Conservation (phyloP, 164 flowering plant genomes). For the Kalanchoe fedtschenkoi region DNA sequence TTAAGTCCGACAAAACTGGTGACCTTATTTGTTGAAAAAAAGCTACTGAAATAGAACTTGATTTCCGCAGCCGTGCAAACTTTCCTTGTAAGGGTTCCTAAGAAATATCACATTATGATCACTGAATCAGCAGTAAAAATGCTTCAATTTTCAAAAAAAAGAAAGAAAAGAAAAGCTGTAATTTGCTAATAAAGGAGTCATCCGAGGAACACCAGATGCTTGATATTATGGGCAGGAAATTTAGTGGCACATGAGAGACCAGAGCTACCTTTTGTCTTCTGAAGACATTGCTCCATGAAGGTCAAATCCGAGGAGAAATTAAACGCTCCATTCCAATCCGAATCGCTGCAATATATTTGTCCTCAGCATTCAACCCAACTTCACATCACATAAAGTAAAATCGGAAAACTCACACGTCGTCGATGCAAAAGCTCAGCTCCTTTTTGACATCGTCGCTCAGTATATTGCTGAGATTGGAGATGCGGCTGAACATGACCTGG, state of each 20-base stretch:
- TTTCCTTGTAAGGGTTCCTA: conserved; percentile 52
- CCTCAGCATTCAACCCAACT: neutral
- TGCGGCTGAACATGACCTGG: conserved; percentile 19
- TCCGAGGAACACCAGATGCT: too few species aligned
- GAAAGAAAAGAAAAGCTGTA: too few species aligned
- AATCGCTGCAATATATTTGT: conserved; percentile 31
- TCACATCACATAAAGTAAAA: neutral
- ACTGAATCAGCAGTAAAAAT: conserved; percentile 3
- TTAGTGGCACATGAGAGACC: neutral
- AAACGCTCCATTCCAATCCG: conserved; percentile 77
- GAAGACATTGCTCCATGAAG: conserved; percentile 40
- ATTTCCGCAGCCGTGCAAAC: conserved; percentile 85
- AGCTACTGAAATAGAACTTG: conserved; percentile 49
- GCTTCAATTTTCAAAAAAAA: too few species aligned
- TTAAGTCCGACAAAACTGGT: conserved; percentile 54
- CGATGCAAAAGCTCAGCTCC: conserved; percentile 48
- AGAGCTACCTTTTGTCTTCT: conserved; percentile 39
- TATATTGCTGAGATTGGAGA: conserved; percentile 34
- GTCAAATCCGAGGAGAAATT: conserved; percentile 48
- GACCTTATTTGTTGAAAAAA: conserved; percentile 16
- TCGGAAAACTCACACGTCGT: conserved; percentile 34
- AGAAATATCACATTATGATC: conserved; percentile 12
- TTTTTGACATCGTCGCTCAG: conserved; percentile 31
- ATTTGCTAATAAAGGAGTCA: too few species aligned
- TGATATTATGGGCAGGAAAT: too few species aligned